A percentile compares a stretch with the other conserved stretches of the same genome.
phyloP scores from a whole-genome alignment of 164 flowering plant genomes.

The Taxillus chinensis region DNA sequence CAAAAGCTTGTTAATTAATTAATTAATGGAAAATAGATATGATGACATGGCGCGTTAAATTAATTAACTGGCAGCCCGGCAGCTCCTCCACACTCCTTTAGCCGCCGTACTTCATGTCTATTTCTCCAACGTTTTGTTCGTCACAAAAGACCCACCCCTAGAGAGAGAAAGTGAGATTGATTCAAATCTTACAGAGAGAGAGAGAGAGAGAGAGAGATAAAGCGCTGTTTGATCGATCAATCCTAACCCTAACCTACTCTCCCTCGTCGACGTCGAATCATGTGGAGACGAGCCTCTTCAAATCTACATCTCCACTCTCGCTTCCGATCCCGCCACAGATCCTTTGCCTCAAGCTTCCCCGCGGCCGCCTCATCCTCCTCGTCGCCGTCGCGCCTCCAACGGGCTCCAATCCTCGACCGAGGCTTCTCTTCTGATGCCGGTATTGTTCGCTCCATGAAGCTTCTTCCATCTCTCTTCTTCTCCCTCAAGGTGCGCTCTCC shows the following conservation, averaged over 20 bases:
- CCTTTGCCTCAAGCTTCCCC: conserved; percentile 11
- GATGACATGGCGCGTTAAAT: too few species aligned
- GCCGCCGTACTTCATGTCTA: too few species aligned
- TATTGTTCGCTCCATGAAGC: conserved; percentile 4
- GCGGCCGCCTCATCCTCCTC: conserved; percentile 8
- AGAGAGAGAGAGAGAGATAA: too few species aligned
- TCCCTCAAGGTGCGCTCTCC: background rate
- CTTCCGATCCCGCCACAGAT: conserved; percentile 17
- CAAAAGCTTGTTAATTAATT: too few species aligned
- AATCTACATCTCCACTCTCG: conserved; percentile 39
- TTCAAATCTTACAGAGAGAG: background rate
- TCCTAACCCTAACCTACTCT: background rate
- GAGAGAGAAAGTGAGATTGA: too few species aligned
- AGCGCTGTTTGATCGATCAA: background rate
- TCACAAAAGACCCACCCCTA: too few species aligned
- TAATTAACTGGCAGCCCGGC: too few species aligned
- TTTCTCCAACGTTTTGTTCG: too few species aligned
- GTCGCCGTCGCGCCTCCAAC: conserved; percentile 16
- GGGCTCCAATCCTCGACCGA: conserved; percentile 31
- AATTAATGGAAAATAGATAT: too few species aligned
- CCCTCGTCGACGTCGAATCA: conserved; percentile 27
- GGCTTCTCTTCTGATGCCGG: conserved; percentile 35
- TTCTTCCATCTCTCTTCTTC: background rate
- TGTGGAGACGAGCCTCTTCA: conserved; percentile 59
- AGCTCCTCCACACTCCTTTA: too few species aligned